phyloP scores from a whole-genome alignment of 768 basidiomycete genomes.

The Filobasidium floriforme region DNA sequence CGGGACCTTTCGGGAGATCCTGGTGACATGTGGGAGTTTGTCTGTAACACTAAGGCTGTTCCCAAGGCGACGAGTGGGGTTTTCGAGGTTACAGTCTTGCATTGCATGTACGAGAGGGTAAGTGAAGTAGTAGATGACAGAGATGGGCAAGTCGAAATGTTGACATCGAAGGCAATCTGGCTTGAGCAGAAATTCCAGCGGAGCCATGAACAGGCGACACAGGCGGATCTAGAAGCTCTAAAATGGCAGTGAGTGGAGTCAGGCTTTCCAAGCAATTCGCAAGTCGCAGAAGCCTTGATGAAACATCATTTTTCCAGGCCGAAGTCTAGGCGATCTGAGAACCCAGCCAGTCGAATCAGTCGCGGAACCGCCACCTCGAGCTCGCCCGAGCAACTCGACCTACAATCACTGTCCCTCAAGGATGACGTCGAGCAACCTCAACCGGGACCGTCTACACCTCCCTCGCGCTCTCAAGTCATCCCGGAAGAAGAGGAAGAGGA shows the following conservation, averaged over 20 bases:
- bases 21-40: constrained; percentile 90
- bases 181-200: constrained; percentile 61
- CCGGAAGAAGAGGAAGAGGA: constrained; percentile 20
- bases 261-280: neutral
- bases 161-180: neutral
- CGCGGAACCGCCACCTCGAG: constrained; percentile 4
- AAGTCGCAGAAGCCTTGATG: neutral
- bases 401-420: constrained; percentile 24
- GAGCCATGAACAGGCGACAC: constrained; percentile 61
- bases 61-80: constrained; percentile 69
- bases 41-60: constrained; percentile 54
- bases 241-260: constrained; percentile 61
- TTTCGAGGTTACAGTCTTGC: constrained; percentile 89
- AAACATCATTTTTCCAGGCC: constrained; percentile 13
- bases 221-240: constrained; percentile 68
- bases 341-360: constrained; percentile 6
- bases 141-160: too few species aligned
- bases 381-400: constrained; percentile 28
- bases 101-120: constrained; percentile 79
- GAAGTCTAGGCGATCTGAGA: constrained; percentile 24
- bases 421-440: constrained; percentile 4
- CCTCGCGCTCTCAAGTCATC: neutral
- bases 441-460: neutral
- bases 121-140: constrained; percentile 15
- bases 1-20: constrained; percentile 78